These are phyloP conservation scores for Chalciporus piperatus DNA, from an alignment of 768 basidiomycete genomes.

Conservation along the genomic window DNA sequence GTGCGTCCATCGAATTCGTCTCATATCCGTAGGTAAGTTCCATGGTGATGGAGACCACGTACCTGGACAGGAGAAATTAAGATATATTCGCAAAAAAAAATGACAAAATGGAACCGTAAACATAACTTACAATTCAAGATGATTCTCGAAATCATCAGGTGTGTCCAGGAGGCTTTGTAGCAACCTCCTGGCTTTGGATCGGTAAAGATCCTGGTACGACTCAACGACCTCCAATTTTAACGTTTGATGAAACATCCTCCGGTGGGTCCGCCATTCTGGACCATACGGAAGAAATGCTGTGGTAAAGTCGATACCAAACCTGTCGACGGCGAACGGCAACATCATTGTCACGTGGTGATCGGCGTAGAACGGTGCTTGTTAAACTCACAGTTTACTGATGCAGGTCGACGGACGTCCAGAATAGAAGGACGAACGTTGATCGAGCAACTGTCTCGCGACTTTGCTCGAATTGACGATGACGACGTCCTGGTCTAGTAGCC, in stretches of 20 bases:
- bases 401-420: constrained; percentile 26
- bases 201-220: constrained; percentile 22
- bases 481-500: constrained; percentile 24
- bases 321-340: neutral
- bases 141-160: constrained; percentile 24
- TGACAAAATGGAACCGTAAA: no score
- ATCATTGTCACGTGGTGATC: neutral
- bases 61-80: constrained; percentile 9
- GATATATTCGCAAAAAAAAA: neutral
- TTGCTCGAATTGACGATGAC: constrained; percentile 26
- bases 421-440: constrained; percentile 29
- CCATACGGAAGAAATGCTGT: constrained; percentile 30
- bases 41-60: constrained; percentile 33
- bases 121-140: constrained; percentile 21
- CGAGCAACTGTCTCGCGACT: constrained; percentile 27
- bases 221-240: constrained; percentile 20
- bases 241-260: constrained; percentile 28
- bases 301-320: constrained; percentile 29
- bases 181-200: constrained; percentile 19
- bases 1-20: constrained; percentile 23
- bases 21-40: constrained; percentile 30
- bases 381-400: constrained; percentile 22
- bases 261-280: constrained; percentile 27
- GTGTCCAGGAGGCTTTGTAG: constrained; percentile 19
- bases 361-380: neutral